Base-by-base conservation (phyloP, 352 stramenopile species). In the Phytophthora pistaciae region DNA sequence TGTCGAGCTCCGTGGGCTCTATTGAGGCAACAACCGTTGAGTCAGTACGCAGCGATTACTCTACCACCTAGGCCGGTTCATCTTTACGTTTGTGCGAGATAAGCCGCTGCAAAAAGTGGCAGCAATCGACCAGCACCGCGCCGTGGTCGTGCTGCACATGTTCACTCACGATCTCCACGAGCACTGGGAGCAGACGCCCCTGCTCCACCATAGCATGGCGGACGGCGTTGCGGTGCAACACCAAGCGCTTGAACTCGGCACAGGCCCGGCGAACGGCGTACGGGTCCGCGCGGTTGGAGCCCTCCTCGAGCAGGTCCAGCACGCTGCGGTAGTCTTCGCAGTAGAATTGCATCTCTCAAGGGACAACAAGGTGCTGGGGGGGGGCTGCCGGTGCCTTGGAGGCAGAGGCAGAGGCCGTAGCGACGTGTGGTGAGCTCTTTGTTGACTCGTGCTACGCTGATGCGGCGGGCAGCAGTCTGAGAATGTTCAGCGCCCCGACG, bases 291-390 rank as follows among this genome's bases (percentile, higher is more conserved):
- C 63, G 54, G 27, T 69, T 74, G 36, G 46, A 33, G 14, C 52
- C 61, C 11, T 74, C 55, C 36, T 74, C 58, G 4, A 91, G 69
- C 11, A 84, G n/a, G 0, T 57, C 59, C 31, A 90, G 48, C 49
- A 92, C 74, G 4, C 55, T 58, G 29, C 49, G 50, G 48, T 77
- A 78, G 57, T 82, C 74, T 4, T 84, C 68, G 55, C 68, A 60
- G 59, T 92, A 91, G 75, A 92, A 89, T 56, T 89, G 80, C 85
- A 93, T 93, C 36, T 5, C 4, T 13, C 16, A 14, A 20, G 25
- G 13, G 29, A 52, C 16, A 14, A 56, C 3, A 21, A 42, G 57
- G 8, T 57, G 13, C 29, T n/a, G 14, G 36, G 3, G 13, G 36
- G 8, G n/a, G n/a, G n/a, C 11, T 46, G 11, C 14, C 36, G 27